A percentile compares a stretch with the other conserved stretches of the same genome.
These are phyloP conservation scores for Podospora pseudoanserina DNA, from an alignment of 495 filamentous ascomycete species.

Conservation along the genomic window DNA sequence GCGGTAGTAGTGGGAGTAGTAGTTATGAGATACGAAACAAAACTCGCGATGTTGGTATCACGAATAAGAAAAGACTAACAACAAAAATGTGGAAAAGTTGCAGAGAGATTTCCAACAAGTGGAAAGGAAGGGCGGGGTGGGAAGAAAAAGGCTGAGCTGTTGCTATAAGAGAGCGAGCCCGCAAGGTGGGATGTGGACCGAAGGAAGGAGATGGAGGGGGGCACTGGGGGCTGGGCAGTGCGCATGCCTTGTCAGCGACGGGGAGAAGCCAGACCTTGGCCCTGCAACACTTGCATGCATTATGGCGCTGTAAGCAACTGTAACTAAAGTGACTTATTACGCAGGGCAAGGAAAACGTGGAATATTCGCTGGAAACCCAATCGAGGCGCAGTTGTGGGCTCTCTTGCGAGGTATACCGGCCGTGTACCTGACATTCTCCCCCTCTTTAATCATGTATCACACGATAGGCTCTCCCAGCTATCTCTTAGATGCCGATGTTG, in stretches of 20 bases:
- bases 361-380: constrained; percentile 6
- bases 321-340: constrained; percentile 6
- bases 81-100: constrained; percentile 1
- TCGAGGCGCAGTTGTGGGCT: constrained; percentile 12
- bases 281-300: constrained; percentile 10
- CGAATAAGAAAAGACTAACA: constrained; percentile 13
- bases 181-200: constrained; percentile 11
- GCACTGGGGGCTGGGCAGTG: constrained; percentile 1
- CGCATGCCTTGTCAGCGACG: constrained; percentile 11
- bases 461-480: not conserved
- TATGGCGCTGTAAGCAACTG: not conserved
- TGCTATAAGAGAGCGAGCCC: constrained; percentile 14
- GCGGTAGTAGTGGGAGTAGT: not conserved
- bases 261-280: constrained; percentile 12
- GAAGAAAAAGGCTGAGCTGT: constrained; percentile 12
- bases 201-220: constrained; percentile 6
- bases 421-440: not conserved
- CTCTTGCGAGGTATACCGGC: no score
- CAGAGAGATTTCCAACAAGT: constrained; percentile 8
- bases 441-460: no score
- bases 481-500: not conserved
- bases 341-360: constrained; percentile 2
- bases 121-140: constrained; percentile 12
- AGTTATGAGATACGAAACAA: not conserved
- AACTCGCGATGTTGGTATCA: constrained; percentile 18